Evolutionary conservation across 371 early-diverging fungal genomes (phyloP).

Genomic region (Mortierella sp.): DNA sequence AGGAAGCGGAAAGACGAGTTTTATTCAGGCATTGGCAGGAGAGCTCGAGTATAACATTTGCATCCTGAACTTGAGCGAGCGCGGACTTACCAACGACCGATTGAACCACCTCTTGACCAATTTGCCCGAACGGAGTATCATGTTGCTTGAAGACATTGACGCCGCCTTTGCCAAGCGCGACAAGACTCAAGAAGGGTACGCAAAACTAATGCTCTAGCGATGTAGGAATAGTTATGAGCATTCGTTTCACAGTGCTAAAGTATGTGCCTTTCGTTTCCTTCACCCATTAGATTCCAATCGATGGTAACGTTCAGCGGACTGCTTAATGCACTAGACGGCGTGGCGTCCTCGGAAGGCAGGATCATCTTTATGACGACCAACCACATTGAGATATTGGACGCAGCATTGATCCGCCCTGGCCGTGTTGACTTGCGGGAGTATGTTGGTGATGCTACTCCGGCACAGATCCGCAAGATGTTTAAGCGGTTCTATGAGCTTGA

Average conservation of each 20-base stretch:
- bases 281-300: slow-evolving; percentile 77
- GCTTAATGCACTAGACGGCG: slow-evolving; percentile 99
- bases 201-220: neutral
- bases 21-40: slow-evolving; percentile 98
- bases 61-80: slow-evolving; percentile 94
- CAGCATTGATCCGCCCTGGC: slow-evolving; percentile 98
- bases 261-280: neutral
- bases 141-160: slow-evolving; percentile 99
- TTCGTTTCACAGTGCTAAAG: neutral
- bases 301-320: slow-evolving; percentile 99
- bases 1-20: slow-evolving; percentile 99
- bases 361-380: slow-evolving; percentile 99
- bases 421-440: slow-evolving; percentile 96
- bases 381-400: slow-evolving; percentile 96
- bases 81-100: slow-evolving; percentile 96
- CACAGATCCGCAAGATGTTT: slow-evolving; percentile 90
- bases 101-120: slow-evolving; percentile 94
- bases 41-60: slow-evolving; percentile 98
- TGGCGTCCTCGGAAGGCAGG: slow-evolving; percentile 97
- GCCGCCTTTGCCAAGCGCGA: slow-evolving; percentile 92
- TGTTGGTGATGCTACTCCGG: slow-evolving; percentile 87
- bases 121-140: slow-evolving; percentile 95
- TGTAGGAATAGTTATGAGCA: neutral
- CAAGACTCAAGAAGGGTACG: slow-evolving; percentile 58
- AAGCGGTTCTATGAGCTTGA: slow-evolving; percentile 86